Evolutionary conservation across 1,284 basidiomycete genomes (phyloP).

Genomic region (Trichosporon sp.): DNA sequence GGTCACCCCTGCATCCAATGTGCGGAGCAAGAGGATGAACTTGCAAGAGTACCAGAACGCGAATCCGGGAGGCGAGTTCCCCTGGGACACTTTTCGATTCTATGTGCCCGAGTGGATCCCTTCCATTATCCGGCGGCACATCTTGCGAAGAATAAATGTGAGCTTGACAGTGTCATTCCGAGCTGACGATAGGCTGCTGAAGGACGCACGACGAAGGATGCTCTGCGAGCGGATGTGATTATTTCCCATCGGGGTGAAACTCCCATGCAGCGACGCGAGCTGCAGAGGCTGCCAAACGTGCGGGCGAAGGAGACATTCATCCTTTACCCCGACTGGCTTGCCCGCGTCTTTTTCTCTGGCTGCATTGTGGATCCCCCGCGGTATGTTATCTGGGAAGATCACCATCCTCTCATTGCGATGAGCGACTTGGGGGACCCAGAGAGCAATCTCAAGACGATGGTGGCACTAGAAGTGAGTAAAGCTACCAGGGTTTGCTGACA

Average conservation of each 20-base stretch:
- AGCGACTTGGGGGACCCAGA: slow-evolving; percentile 7
- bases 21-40: neutral
- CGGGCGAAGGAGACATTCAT: neutral
- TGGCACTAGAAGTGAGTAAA: slow-evolving; percentile 20
- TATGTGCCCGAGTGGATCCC: neutral
- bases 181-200: slow-evolving; percentile 3
- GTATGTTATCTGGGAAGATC: neutral
- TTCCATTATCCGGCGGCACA: neutral
- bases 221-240: slow-evolving; percentile 10
- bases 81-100: neutral
- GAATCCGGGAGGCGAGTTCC: neutral
- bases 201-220: neutral
- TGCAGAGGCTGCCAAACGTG: neutral
- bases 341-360: slow-evolving; percentile 20
- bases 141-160: slow-evolving; percentile 1
- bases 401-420: slow-evolving; percentile 7
- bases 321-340: slow-evolving; percentile 20
- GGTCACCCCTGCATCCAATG: neutral
- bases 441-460: slow-evolving; percentile 11
- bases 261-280: neutral
- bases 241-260: slow-evolving; percentile 3
- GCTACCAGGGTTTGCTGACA: neutral
- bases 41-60: neutral
- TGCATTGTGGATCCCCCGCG: slow-evolving; percentile 4
- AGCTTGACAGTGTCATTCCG: neutral